These are phyloP conservation scores for Apiospora malaysiana DNA, from an alignment of 2,329 filamentous ascomycete genomes.

Conservation along the genomic window DNA sequence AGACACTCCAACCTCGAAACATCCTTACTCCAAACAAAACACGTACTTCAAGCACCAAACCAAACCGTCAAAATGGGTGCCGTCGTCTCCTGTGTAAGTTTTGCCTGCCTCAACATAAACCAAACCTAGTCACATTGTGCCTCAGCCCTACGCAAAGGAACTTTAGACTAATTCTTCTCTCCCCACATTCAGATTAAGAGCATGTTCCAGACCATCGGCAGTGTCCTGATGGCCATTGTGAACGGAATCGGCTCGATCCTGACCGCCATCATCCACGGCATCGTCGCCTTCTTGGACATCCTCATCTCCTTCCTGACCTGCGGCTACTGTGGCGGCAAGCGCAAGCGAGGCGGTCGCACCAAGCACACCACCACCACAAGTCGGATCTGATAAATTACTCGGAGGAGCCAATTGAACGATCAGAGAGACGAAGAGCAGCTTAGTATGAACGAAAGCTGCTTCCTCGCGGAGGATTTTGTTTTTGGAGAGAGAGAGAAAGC, in stretches of 20 bases:
- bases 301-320: constrained; percentile 70
- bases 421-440: not conserved
- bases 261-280: constrained; percentile 69
- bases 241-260: constrained; percentile 69
- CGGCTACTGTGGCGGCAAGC: constrained; percentile 46
- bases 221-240: constrained; percentile 71
- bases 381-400: constrained; percentile 34
- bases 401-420: not conserved
- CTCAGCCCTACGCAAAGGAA: not conserved
- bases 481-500: constrained; percentile 21
- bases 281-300: constrained; percentile 69
- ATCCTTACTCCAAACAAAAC: constrained; percentile 19
- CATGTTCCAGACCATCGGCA: constrained; percentile 68
- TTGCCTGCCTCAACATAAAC: not conserved
- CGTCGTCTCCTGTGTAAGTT: constrained; percentile 81
- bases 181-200: constrained; percentile 56
- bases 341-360: constrained; percentile 31
- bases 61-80: constrained; percentile 71
- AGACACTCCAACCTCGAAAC: not conserved
- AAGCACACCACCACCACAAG: constrained; percentile 40
- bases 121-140: not conserved
- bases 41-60: constrained; percentile 25
- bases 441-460: not conserved
- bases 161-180: constrained; percentile 30
- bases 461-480: not conserved